Conservation (phyloP, 306 rosid species). For the Cucurbita argyrosperma region DNA sequence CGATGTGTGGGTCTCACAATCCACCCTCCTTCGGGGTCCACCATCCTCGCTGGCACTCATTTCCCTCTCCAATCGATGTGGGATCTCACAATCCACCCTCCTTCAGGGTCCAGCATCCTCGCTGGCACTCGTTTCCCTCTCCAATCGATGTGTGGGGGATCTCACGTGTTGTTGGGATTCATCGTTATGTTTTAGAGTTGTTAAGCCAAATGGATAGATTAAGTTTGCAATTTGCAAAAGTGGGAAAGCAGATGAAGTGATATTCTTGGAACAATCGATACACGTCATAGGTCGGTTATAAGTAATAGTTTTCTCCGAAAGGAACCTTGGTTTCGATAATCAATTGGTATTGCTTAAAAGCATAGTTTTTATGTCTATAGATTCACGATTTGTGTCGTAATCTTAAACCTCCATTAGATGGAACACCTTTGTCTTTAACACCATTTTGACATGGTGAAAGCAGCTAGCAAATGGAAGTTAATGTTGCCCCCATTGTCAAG, state of each 20-base stretch:
- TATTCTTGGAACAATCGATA: not conserved
- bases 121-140: no score
- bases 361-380: not conserved
- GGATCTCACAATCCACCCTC: no score
- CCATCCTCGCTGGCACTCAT: no score
- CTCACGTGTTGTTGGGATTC: not conserved
- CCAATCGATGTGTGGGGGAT: no score
- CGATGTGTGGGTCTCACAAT: no score
- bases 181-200: not conserved
- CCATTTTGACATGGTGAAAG: not conserved
- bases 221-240: not conserved
- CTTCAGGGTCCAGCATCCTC: no score
- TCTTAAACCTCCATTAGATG: not conserved
- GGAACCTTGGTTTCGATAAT: not conserved
- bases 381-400: not conserved
- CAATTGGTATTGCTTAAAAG: not conserved
- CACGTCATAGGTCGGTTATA: not conserved
- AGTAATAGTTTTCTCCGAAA: not conserved
- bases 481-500: not conserved
- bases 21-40: no score
- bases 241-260: not conserved
- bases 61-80: no score
- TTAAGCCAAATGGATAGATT: not conserved
- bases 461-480: slow-evolving; percentile 1
- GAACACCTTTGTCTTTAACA: not conserved